Evolutionary conservation across 768 basidiomycete genomes (phyloP).

Genomic region (Tylopilus vinaceipallidus): DNA sequence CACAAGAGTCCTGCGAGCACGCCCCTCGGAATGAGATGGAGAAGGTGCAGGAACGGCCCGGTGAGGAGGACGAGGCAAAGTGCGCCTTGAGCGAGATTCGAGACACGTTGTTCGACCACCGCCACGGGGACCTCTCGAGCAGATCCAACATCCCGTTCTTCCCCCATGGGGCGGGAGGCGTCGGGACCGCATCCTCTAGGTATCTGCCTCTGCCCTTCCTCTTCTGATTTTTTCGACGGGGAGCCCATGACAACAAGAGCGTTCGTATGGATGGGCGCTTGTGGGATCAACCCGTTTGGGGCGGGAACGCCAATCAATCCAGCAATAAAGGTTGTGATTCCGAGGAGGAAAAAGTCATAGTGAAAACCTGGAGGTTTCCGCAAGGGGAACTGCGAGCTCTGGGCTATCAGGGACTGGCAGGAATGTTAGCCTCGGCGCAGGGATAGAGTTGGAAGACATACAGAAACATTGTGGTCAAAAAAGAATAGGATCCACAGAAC

Average conservation of each 20-base stretch:
- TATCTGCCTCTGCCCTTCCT: conserved; percentile 28
- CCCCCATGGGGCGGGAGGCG: conserved; percentile 13
- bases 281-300: conserved; percentile 81
- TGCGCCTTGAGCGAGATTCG: conserved; percentile 82
- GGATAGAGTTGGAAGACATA: conserved; percentile 28
- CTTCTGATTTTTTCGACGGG: conserved; percentile 37
- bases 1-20: conserved; percentile 87
- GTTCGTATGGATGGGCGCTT: conserved; percentile 90
- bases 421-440: background rate
- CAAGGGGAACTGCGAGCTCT: conserved; percentile 84
- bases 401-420: conserved; percentile 82
- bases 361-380: conserved; percentile 89
- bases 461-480: conserved; percentile 94
- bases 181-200: background rate
- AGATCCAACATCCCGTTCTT: conserved; percentile 19
- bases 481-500: conserved; percentile 90
- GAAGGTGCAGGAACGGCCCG: conserved; percentile 76
- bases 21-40: conserved; percentile 77
- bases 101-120: conserved; percentile 92
- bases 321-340: conserved; percentile 85
- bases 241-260: conserved; percentile 71
- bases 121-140: conserved; percentile 56
- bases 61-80: conserved; percentile 78
- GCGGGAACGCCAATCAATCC: conserved; percentile 85
- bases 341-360: conserved; percentile 88